Base-by-base conservation (phyloP, 2,329 filamentous ascomycete species). In the Alternaria incomplexa region DNA sequence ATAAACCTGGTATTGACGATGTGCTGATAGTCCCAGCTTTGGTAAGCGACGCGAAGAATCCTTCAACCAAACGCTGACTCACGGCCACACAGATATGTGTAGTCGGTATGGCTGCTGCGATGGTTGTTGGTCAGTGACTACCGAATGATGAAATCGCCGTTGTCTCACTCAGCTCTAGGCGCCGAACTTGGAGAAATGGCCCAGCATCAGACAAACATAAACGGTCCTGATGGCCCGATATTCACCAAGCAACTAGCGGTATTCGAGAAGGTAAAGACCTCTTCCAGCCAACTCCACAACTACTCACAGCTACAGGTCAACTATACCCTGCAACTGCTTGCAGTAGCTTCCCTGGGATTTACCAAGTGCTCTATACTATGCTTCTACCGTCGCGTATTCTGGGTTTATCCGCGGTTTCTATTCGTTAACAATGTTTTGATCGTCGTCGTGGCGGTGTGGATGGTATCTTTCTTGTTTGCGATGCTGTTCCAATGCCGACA, bases 371-470 rank as follows among this genome's bases (percentile, higher is more conserved):
- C 56, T 6, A 46, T 58, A 20, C 23, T 58, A 13, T 17, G 20
- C n/a, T 58, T 58, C 22, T 58, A 58, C 23, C 56, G 56, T 46
- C 56, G 56, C 15, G 48, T 58, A 7, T 58, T 58, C 26, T 28
- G 36, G 20, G 56, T 58, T 9, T 51, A 58, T 11, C 7, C 12
- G 0, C 25, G 44, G 1, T 58, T 58, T 11, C 8, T 51, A 10
- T 15, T 52, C 28, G 25, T 30, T 7, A 51, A 51, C 25, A 58
- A 22, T 6, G 26, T 52, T 9, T 22, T 58, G 8, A 58, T 58
- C 6, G 7, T 58, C 8, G 23, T 58, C 22, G 17, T 52, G 8
- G 56, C 13, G 9, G 56, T 15, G 4, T 58, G 56, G 56, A n/a
- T 28, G 15, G 8, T 58, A 6, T 40, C 46, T 10, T 44, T 58